Evolutionary conservation across 768 basidiomycete genomes (phyloP), one percentile per base, ranked within the genome.

Genomic region (Paxillus rubicundulus): DNA sequence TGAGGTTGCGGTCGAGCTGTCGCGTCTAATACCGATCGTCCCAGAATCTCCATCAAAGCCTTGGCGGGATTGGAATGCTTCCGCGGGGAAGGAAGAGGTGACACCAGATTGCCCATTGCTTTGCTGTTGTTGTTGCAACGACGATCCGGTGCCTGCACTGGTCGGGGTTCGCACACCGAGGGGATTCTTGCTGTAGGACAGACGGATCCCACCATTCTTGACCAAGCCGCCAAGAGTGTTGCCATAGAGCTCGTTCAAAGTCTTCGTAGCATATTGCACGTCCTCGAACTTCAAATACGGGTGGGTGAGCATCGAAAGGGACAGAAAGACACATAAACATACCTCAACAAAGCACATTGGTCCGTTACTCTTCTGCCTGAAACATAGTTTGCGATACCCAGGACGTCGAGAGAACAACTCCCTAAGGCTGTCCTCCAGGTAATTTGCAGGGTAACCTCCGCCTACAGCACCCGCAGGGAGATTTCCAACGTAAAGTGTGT

Each of bases 341-440:
- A 93, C 92, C 85, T 99, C 97, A 41, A 98, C 94, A 69, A 98
- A 98, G 70, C 97, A 98, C 95, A 98, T 98, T 8, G 96, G 96
- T 1, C 97, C 95, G 61, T 95, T 95, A 67, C 83, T 91, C 75
- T 99, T 99, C 64, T 96, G 93, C 48, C 95, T 79, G 76, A 94
- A 98, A 64, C 87, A 93, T 56, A 99, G 79, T 61, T 95, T 89
- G 52, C 92, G 87, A 72, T 86, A 99, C 2, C 97, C 97, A 4
- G 82, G 80, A 39, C 85, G 87, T 28, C 76, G 76, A 27, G 81
- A 78, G 70, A 99, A 99, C 43, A 97, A 73, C 36, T 85, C 84
- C 51, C 92, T 79, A 21, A 99, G 76, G 32, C 82, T 85, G 52
- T 95, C 92, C 70, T 99, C 95, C 2, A 99, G 79, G 62, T 86